phyloP scores from a whole-genome alignment of 1,284 basidiomycete genomes.

The Tremellales sp. region DNA sequence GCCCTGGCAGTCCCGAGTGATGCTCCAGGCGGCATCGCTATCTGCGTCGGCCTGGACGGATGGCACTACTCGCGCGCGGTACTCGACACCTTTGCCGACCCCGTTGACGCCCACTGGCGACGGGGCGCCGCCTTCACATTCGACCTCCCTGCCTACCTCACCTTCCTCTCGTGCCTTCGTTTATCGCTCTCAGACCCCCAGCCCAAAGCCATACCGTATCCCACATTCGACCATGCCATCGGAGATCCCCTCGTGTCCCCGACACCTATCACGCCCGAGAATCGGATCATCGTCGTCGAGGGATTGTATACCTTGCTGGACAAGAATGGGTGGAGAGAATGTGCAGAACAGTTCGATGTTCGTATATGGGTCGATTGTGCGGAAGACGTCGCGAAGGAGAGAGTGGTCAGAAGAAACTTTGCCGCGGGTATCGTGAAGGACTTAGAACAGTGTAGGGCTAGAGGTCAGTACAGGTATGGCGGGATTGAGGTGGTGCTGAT shows the following conservation, averaged over 20 bases:
- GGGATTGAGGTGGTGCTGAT: neutral
- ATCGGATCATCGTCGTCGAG: slow-evolving; percentile 76
- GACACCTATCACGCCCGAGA: slow-evolving; percentile 57
- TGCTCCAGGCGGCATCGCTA: slow-evolving; percentile 43
- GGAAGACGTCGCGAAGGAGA: slow-evolving; percentile 57
- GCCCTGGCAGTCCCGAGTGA: slow-evolving; percentile 6
- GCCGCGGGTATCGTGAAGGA: slow-evolving; percentile 30
- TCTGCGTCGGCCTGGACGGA: slow-evolving; percentile 73
- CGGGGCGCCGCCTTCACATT: slow-evolving; percentile 54
- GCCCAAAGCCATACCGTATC: slow-evolving; percentile 38
- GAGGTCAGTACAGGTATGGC: slow-evolving; percentile 20
- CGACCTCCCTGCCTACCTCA: slow-evolving; percentile 56
- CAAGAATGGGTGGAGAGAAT: slow-evolving; percentile 66
- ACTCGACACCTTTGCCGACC: slow-evolving; percentile 25
- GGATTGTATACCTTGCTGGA: slow-evolving; percentile 76
- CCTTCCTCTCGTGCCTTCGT: slow-evolving; percentile 69
- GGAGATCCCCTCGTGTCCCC: slow-evolving; percentile 53
- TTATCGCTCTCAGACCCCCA: slow-evolving; percentile 54
- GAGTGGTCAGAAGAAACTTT: slow-evolving; percentile 57
- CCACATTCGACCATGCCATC: slow-evolving; percentile 51
- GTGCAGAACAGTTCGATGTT: slow-evolving; percentile 66
- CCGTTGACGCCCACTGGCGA: slow-evolving; percentile 53
- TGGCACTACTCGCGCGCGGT: slow-evolving; percentile 58
- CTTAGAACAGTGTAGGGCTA: slow-evolving; percentile 22
- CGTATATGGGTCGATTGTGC: slow-evolving; percentile 71